Evolutionary conservation across 306 rosid species (phyloP).

Genomic region (Cicer cuneatum): DNA sequence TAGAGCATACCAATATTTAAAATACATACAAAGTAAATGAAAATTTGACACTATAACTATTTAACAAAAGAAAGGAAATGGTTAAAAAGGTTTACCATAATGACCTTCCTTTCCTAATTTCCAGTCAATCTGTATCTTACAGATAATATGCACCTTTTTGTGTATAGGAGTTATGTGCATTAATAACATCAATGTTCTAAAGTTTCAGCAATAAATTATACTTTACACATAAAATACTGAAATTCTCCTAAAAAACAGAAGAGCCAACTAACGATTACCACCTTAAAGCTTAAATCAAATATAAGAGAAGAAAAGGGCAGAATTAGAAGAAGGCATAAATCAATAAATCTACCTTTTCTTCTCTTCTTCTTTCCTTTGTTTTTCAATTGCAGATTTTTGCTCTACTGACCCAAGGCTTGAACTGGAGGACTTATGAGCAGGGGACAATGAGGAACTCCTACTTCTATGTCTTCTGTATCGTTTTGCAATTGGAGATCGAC

Average conservation of each 20-base stretch:
- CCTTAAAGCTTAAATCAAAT: constrained; percentile 26
- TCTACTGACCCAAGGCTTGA: constrained; percentile 79
- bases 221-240: constrained; percentile 27
- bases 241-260: constrained; percentile 32
- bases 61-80: constrained; percentile 29
- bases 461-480: constrained; percentile 72
- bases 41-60: constrained; percentile 27
- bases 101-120: constrained; percentile 34
- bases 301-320: constrained; percentile 35
- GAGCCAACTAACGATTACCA: constrained; percentile 35
- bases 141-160: constrained; percentile 27
- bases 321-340: constrained; percentile 27
- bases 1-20: constrained; percentile 25
- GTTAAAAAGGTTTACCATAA: constrained; percentile 26
- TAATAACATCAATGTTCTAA: constrained; percentile 32
- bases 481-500: constrained; percentile 72
- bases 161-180: constrained; percentile 15
- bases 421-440: constrained; percentile 71
- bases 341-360: constrained; percentile 81
- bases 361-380: constrained; percentile 85
- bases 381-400: constrained; percentile 74
- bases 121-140: constrained; percentile 35
- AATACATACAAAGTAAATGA: constrained; percentile 13
- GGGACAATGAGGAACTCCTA: constrained; percentile 82
- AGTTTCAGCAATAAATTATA: constrained; percentile 27